These are phyloP conservation scores for Pichiaceae sp. DNA, from an alignment of 1,139 yeast species.

Conservation along the genomic window DNA sequence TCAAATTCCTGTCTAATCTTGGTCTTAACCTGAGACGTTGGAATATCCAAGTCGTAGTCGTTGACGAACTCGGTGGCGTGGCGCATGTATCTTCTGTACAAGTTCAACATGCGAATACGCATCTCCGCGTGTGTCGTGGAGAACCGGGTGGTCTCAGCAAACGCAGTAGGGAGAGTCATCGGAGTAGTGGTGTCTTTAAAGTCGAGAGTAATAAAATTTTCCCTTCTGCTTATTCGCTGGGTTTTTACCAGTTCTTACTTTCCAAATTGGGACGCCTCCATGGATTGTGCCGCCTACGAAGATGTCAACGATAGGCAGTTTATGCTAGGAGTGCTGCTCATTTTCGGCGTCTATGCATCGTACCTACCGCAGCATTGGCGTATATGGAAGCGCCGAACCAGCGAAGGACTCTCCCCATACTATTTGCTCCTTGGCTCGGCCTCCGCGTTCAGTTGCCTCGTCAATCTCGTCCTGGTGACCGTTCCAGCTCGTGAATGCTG, in stretches of 20 bases:
- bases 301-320: slow-evolving; percentile 42
- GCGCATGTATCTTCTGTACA: slow-evolving; percentile 69
- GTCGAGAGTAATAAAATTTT: background rate
- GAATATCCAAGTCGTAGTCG: slow-evolving; percentile 74
- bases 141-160: slow-evolving; percentile 74
- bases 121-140: slow-evolving; percentile 56
- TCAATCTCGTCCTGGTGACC: slow-evolving; percentile 60
- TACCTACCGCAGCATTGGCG: slow-evolving; percentile 71
- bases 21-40: slow-evolving; percentile 74
- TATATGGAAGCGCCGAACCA: slow-evolving; percentile 48
- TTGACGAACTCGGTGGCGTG: slow-evolving; percentile 43
- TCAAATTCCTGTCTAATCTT: slow-evolving; percentile 87
- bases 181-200: background rate
- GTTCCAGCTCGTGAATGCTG: slow-evolving; percentile 50
- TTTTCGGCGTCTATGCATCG: slow-evolving; percentile 64
- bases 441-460: slow-evolving; percentile 61
- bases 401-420: slow-evolving; percentile 75
- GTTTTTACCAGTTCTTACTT: background rate
- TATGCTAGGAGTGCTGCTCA: slow-evolving; percentile 41
- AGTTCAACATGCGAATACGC: slow-evolving; percentile 54
- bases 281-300: slow-evolving; percentile 32
- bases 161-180: slow-evolving; percentile 46
- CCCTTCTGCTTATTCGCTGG: slow-evolving; percentile 1
- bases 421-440: slow-evolving; percentile 67
- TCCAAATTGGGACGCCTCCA: background rate